Base-by-base conservation (phyloP, 192 early-diverging fungal genomes). In the Rhizoclosmatium sp. region DNA sequence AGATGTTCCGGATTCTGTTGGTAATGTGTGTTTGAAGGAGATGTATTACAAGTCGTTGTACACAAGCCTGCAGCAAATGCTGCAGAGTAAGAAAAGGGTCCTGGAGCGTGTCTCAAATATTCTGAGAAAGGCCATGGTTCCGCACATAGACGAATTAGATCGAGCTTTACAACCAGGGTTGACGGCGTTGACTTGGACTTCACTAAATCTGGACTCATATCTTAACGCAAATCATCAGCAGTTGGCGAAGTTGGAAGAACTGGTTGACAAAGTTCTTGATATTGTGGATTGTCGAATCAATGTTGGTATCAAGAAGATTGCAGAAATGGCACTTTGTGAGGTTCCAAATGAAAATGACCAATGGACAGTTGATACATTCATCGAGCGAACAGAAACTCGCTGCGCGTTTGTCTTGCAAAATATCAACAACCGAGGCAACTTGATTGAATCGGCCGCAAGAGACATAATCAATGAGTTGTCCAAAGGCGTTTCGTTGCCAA, bases 61-160 rank as follows among this genome's bases (percentile, higher is more conserved):
- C 78, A 85, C 71, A 44, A 82, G 83, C 2, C 80, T 91, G 9
- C 59, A 78, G 39, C 72, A 81, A 40, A 88, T 91, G 65, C 83
- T 90, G 2, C 68, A 86, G 31, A 83, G 72, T 23, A 91, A 91
- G 70, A 82, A 86, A 70, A 14, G 78, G 44, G 76, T 91, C 3
- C 76, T 91, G 54, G 80, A 85, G 47, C 72, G 82, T 47, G 87
- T 91, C n/a, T 76, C 87, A 2, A 82, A 85, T 56, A 85, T 87
- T 23, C 49, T 91, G 61, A 59, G 84, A 19, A 68, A 84, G 12
- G 90, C 90, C 3, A 85, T 91, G 78, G 83, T 80, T 0, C 90
- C 88, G 59, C 90, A 91, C 66, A 88, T 91, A 78, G 90, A 91
- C 60, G 87, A 90, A 49, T 80, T 91, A 7, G 90, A 91, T 61